Base-by-base conservation (phyloP, 768 basidiomycete species). In the Pleurotus pulmonarius region DNA sequence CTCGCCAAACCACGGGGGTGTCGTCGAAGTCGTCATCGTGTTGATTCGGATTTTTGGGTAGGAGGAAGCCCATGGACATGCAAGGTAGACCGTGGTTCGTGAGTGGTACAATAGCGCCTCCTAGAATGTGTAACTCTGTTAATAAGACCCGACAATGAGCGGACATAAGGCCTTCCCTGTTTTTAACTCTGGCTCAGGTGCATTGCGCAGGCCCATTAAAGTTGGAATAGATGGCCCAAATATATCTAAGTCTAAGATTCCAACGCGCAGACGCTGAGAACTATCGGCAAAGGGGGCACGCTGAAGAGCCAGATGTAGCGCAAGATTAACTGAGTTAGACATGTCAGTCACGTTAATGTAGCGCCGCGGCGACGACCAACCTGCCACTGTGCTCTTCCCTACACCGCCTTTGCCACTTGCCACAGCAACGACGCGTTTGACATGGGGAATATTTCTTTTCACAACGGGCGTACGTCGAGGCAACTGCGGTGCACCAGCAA, bases 51-150 rank as follows among this genome's bases (percentile, higher is more conserved):
- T 77, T 65, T 55, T 74, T 72, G 1, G 90, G 88, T 12, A 98
- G 80, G 11, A 99, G 82, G 68, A 94, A 99, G 2, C 94, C 96
- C 85, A 99, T 97, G 0, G 94, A 97, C 96, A 98, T 98, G 63
- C 90, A 91, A 13, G 90, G 87, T 2, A 98, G 64, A 12, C 92
- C 90, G 68, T 98, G 94, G 65, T 97, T 97, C 16, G 77, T 79
- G 13, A 98, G 71, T 0, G 95, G 96, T 9, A 90, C 65, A 25
- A 98, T 77, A 18, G 88, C 87, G 8, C 92, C 93, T 37, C 65
- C 94, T 91, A 58, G 43, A 55, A 62, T n/a, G 29, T 22, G 20
- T 43, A 13, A 41, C 49, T 40, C 43, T 46, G 12, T 47, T 38
- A 7, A 61, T 15, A 29, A 24, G 56, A 26, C 8, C 51, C 53